phyloP scores from a whole-genome alignment of 2,329 filamentous ascomycete genomes.

The Phoma sp. region DNA sequence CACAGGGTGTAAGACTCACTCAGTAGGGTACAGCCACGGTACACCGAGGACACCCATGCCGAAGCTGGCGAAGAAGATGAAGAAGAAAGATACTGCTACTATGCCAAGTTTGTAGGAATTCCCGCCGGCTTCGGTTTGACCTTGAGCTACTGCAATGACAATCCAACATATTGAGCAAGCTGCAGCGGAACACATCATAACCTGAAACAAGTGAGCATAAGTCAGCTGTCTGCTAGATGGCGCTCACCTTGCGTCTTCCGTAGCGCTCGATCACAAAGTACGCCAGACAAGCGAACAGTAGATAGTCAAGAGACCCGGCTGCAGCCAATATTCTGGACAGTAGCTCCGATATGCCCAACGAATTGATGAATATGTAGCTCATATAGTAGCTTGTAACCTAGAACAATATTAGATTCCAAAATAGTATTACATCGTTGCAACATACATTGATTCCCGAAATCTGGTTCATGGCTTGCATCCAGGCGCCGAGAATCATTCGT shows the following conservation, averaged over 20 bases:
- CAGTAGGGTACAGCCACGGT: conserved; percentile 46
- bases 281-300: conserved; percentile 53
- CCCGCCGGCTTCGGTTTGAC: conserved; percentile 51
- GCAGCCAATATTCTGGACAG: conserved; percentile 48
- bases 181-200: conserved; percentile 59
- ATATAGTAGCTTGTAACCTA: conserved; percentile 50
- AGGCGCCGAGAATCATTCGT: conserved; percentile 56
- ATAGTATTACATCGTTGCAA: no score
- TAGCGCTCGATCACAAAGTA: conserved; percentile 59
- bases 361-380: conserved; percentile 52
- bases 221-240: not conserved
- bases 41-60: conserved; percentile 46
- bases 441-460: conserved; percentile 39
- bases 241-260: conserved; percentile 51
- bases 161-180: conserved; percentile 60
- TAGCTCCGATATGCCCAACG: conserved; percentile 47
- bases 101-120: conserved; percentile 55
- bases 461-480: conserved; percentile 58
- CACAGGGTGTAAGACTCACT: conserved; percentile 19
- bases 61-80: conserved; percentile 46
- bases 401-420: not conserved
- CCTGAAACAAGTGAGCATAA: conserved; percentile 19
- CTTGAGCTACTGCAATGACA: conserved; percentile 56
- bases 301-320: conserved; percentile 58
- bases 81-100: conserved; percentile 57